These are phyloP conservation scores for Populus trichocarpa DNA, from an alignment of 441 rosid genomes.

Conservation along the genomic window DNA sequence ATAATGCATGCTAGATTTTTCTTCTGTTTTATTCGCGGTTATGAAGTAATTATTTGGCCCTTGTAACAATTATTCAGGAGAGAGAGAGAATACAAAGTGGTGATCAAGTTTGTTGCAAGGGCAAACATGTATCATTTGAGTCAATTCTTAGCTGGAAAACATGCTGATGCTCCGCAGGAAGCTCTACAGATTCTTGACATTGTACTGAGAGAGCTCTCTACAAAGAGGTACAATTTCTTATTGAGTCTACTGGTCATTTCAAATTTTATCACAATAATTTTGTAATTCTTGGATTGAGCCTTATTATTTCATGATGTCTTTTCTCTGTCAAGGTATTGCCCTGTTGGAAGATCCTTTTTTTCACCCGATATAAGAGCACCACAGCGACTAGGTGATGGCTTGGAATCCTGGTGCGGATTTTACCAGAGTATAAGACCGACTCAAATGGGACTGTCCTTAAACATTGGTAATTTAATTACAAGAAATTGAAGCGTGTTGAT, in stretches of 20 bases:
- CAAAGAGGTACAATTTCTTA: constrained; percentile 46
- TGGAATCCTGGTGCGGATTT: constrained; percentile 98
- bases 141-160: constrained; percentile 84
- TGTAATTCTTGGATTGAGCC: background rate
- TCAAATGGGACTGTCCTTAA: constrained; percentile 92
- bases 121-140: constrained; percentile 92
- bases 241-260: background rate
- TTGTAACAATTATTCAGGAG: constrained; percentile 45
- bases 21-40: background rate
- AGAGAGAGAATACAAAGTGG: constrained; percentile 77
- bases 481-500: background rate
- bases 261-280: background rate
- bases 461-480: constrained; percentile 58
- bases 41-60: constrained; percentile 3
- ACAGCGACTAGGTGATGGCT: constrained; percentile 87
- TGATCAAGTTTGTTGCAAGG: constrained; percentile 73
- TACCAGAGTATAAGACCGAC: constrained; percentile 98
- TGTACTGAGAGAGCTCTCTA: constrained; percentile 81
- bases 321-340: constrained; percentile 54
- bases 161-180: constrained; percentile 89
- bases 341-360: constrained; percentile 87
- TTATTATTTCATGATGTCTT: background rate
- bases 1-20: background rate
- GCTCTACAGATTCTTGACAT: constrained; percentile 89
- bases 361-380: constrained; percentile 79